Base-by-base conservation (phyloP, 2,329 filamentous ascomycete genomes). In the Penicillium olsonii region DNA sequence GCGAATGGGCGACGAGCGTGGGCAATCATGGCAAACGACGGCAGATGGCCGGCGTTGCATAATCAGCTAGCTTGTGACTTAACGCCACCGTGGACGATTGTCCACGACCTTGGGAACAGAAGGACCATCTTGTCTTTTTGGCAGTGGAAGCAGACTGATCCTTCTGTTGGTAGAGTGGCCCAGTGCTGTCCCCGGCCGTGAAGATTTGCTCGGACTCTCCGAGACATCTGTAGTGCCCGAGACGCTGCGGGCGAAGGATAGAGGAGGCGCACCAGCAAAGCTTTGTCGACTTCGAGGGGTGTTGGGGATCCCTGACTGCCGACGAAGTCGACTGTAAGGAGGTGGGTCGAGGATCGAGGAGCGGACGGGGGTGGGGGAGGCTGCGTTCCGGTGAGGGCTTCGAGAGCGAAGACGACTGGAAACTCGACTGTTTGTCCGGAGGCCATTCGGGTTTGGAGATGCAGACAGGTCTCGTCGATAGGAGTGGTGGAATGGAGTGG, bases 401-500 rank as follows among this genome's bases (percentile, higher is more conserved):
- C 65, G 68, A 19, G 68, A 65, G 20, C 62, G 56, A n/a, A 69
- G 48, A 8, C 66, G 60, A 53, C 54, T 65, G 22, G 65, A 68
- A 15, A 68, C 35, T 20, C 70, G 71, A 49, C 70, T 74, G 10
- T 56, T 46, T 15, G 70, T 61, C 34, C 71, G 60, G 17, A 52
- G 46, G n/a, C 54, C 46, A 12, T 56, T 53, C 3, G 70, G 64
- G 2, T 61, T 67, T 3, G 74, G 74, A 26, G 73, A 75, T 5
- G 67, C 65, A 26, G 74, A 72, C 12, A 67, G 61, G 22, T 76
- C 70, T 15, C 75, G 71, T 43, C 71, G 70, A 33, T 73, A 65
- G 3, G 73, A 71, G 45, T 68, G 73, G 18, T 69, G 68, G 10
- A 72, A 56, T 2, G 75, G 70, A 9, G 77, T 58, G 2, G 69